phyloP scores from a whole-genome alignment of 1,139 yeast species.

The Kazachstania sp. region DNA sequence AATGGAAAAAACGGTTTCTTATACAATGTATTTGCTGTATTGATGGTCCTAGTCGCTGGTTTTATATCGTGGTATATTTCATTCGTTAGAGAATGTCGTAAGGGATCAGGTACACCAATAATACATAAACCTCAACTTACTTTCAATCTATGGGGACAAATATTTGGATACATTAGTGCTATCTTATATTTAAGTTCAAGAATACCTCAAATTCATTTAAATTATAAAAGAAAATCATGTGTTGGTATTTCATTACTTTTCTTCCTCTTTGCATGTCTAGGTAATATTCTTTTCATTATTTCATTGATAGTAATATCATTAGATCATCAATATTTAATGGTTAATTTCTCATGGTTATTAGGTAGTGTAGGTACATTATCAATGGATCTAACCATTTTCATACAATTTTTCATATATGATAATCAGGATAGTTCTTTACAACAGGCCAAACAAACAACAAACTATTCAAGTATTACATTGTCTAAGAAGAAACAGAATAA shows the following conservation, averaged over 20 bases:
- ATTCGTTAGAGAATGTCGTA: constrained; percentile 32
- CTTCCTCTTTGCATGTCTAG: constrained; percentile 86
- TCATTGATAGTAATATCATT: constrained; percentile 73
- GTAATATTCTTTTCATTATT: constrained; percentile 80
- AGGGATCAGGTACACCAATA: background rate
- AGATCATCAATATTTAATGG: constrained; percentile 58
- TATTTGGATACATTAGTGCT: constrained; percentile 91
- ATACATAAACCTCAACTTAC: constrained; percentile 33
- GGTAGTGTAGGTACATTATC: constrained; percentile 85
- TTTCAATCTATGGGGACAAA: constrained; percentile 72
- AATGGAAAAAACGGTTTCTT: constrained; percentile 5
- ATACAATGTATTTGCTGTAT: constrained; percentile 57
- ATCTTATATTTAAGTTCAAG: constrained; percentile 77
- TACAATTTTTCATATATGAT: constrained; percentile 72
- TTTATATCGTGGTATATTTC: constrained; percentile 79
- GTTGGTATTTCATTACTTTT: constrained; percentile 90
- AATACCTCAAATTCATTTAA: constrained; percentile 78
- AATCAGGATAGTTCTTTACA: background rate
- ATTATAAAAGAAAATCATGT: constrained; percentile 76
- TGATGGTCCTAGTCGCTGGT: constrained; percentile 48
- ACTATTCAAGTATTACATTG: background rate
- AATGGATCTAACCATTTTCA: constrained; percentile 75
- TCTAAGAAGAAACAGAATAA: background rate
- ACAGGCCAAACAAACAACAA: background rate
- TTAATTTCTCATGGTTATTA: constrained; percentile 86